Evolutionary conservation across 1,139 yeast genomes (phyloP).

Genomic region (Geotrichum reessii): DNA sequence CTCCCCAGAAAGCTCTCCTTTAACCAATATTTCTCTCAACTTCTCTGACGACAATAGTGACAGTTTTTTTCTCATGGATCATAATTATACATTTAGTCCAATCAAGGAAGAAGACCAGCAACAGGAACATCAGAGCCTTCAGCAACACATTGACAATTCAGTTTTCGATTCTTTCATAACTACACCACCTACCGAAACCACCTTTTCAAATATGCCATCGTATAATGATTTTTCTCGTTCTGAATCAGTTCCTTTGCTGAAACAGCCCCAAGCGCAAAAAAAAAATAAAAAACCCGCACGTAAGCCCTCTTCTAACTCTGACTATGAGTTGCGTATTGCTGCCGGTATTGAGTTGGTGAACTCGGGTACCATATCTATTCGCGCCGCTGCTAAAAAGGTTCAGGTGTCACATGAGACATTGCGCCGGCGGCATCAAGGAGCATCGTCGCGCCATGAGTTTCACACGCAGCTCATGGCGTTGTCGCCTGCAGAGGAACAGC

Average conservation of each 20-base stretch:
- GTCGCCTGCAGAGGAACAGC: slow-evolving; percentile 10
- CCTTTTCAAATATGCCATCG: background rate
- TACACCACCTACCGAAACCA: background rate
- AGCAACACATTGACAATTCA: background rate
- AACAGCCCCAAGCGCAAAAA: background rate
- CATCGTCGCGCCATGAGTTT: slow-evolving; percentile 11
- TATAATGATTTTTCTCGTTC: background rate
- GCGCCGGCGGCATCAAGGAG: slow-evolving; percentile 14
- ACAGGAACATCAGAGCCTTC: background rate
- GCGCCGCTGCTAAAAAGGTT: slow-evolving; percentile 15
- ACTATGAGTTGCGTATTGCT: slow-evolving; percentile 10
- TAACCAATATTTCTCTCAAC: background rate
- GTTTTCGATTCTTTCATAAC: background rate
- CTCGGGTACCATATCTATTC: slow-evolving; percentile 6
- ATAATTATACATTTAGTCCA: background rate
- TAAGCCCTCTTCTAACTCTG: background rate
- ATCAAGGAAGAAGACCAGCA: background rate
- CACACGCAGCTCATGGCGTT: slow-evolving; percentile 16
- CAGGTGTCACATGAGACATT: slow-evolving; percentile 15
- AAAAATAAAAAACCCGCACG: background rate
- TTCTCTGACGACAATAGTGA: background rate
- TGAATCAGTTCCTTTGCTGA: background rate
- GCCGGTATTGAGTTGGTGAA: slow-evolving; percentile 9
- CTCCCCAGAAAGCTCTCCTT: background rate
- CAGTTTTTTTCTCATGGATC: background rate